These are phyloP conservation scores for Monsonia emarginata DNA, from an alignment of 441 rosid species.

Conservation along the genomic window DNA sequence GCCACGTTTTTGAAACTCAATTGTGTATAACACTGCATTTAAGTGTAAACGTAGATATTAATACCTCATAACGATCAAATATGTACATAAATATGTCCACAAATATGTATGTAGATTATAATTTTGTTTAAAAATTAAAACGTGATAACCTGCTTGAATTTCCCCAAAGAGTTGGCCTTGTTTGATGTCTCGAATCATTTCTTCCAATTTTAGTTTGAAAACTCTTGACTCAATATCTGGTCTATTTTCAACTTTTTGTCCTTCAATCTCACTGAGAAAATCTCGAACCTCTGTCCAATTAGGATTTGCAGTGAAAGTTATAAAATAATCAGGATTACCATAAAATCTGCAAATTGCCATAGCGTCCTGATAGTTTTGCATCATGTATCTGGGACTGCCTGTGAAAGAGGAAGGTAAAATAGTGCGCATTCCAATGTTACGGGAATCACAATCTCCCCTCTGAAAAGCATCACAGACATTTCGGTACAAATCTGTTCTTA, in stretches of 20 bases:
- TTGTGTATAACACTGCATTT: not conserved
- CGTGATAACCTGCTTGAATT: not conserved
- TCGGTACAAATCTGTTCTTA: not conserved
- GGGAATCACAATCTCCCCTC: not conserved
- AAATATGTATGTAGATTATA: too few species aligned
- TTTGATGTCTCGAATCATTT: not conserved
- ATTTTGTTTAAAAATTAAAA: too few species aligned
- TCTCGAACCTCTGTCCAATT: not conserved
- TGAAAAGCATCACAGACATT: not conserved
- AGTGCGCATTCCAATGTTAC: not conserved
- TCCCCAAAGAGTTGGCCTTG: not conserved
- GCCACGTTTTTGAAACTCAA: not conserved
- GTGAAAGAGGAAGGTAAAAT: slow-evolving; percentile 1
- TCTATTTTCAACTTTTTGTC: not conserved
- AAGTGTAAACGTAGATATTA: too few species aligned
- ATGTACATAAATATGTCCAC: not conserved
- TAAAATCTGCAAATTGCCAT: slow-evolving; percentile 1
- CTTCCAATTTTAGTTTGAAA: not conserved
- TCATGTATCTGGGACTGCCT: not conserved
- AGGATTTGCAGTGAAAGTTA: slow-evolving; percentile 6
- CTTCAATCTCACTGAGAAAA: not conserved
- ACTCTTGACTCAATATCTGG: not conserved
- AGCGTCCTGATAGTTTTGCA: slow-evolving; percentile 8
- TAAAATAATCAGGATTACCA: not conserved
- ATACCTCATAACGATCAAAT: too few species aligned